These are phyloP conservation scores for Trichoderma pleuroti DNA, from an alignment of 2,329 filamentous ascomycete genomes.

Conservation along the genomic window DNA sequence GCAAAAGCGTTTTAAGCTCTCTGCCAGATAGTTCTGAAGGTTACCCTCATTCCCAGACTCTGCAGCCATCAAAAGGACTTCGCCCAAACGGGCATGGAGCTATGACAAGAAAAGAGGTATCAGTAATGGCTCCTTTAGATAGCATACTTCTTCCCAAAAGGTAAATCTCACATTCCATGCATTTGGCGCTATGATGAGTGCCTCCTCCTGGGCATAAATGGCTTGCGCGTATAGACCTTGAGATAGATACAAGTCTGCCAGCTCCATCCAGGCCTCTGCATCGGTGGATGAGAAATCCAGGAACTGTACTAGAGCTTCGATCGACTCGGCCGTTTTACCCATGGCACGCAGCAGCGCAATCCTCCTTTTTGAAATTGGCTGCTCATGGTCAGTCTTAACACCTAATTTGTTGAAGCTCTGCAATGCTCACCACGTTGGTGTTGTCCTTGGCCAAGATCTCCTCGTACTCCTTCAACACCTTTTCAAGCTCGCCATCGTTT, in stretches of 20 bases:
- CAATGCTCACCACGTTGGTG: conserved; percentile 67
- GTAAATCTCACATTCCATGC: conserved; percentile 83
- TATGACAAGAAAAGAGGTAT: conserved; percentile 37
- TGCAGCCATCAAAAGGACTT: conserved; percentile 71
- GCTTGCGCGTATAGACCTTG: conserved; percentile 79
- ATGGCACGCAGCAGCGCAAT: conserved; percentile 75
- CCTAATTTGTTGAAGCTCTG: conserved; percentile 5
- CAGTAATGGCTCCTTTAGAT: background rate
- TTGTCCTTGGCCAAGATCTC: conserved; percentile 68
- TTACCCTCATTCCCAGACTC: conserved; percentile 41
- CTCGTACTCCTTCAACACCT: conserved; percentile 74
- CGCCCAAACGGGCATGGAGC: conserved; percentile 84
- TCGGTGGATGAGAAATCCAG: conserved; percentile 85
- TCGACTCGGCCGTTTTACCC: conserved; percentile 67
- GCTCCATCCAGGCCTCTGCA: conserved; percentile 87
- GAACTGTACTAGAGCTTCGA: conserved; percentile 67
- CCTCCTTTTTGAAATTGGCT: conserved; percentile 83
- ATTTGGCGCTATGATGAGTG: conserved; percentile 80
- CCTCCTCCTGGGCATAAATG: conserved; percentile 86
- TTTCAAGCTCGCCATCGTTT: conserved; percentile 61
- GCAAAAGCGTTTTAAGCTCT: conserved; percentile 80
- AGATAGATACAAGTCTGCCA: conserved; percentile 79
- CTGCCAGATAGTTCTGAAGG: conserved; percentile 56
- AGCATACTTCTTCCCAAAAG: no score
- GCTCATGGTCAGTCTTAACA: conserved; percentile 24